A percentile compares a stretch with the other conserved stretches of the same genome.
Evolutionary conservation across 345 rosid genomes (phyloP).

Genomic region (Turnera subulata): DNA sequence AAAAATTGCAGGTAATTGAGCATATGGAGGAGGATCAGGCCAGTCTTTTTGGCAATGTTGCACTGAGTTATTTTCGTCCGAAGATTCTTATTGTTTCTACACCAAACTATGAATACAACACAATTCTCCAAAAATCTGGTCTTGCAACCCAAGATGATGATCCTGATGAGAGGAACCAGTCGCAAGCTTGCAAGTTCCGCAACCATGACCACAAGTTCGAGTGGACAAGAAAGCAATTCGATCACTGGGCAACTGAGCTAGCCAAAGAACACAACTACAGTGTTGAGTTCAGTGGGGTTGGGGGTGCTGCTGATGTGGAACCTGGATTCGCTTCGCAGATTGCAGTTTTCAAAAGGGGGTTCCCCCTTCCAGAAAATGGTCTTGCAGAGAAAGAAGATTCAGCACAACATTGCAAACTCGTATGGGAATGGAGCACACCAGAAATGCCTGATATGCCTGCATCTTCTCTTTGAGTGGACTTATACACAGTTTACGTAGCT

Average conservation of each 20-base stretch:
- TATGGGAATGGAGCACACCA: constrained; percentile 74
- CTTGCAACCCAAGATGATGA: constrained; percentile 49
- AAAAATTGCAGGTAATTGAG: constrained; percentile 67
- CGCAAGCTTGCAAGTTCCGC: constrained; percentile 60
- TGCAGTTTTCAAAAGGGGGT: constrained; percentile 53
- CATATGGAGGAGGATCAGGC: constrained; percentile 97
- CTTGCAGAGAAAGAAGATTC: constrained; percentile 7
- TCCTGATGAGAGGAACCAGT: constrained; percentile 38
- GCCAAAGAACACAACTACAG: constrained; percentile 54
- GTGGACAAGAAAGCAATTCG: constrained; percentile 90
- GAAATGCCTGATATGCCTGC: neutral
- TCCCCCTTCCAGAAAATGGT: constrained; percentile 11
- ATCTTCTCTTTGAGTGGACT: neutral
- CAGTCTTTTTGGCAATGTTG: constrained; percentile 54
- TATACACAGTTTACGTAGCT: neutral
- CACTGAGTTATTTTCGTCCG: constrained; percentile 57
- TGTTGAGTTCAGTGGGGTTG: constrained; percentile 86
- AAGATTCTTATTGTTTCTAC: constrained; percentile 76
- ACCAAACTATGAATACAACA: constrained; percentile 90
- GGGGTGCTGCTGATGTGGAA: constrained; percentile 61
- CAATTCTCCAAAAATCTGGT: constrained; percentile 58
- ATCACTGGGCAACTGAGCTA: constrained; percentile 61
- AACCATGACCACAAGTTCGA: constrained; percentile 98
- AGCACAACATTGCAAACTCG: constrained; percentile 36
- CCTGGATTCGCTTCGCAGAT: constrained; percentile 96